Conservation (phyloP, 2,329 filamentous ascomycete genomes). For the Pseudogymnoascus sp. region DNA sequence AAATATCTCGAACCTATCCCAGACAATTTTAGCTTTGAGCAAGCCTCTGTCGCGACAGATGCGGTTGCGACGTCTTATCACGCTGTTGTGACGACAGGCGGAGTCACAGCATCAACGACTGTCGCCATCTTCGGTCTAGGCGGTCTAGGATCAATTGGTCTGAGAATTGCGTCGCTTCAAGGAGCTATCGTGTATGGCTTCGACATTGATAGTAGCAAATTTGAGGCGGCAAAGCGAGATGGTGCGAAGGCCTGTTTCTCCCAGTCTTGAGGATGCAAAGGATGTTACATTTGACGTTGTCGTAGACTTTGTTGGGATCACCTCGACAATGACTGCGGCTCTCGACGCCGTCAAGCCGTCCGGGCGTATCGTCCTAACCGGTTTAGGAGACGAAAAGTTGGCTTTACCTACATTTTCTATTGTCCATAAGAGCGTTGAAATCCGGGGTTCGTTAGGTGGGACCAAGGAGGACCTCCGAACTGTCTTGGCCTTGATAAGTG, state of each 20-base stretch:
- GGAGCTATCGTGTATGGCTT: slow-evolving; percentile 14
- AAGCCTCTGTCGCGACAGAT: slow-evolving; percentile 12
- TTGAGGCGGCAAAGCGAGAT: slow-evolving; percentile 9
- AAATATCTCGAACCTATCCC: slow-evolving; percentile 10
- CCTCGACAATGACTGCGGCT: slow-evolving; percentile 7
- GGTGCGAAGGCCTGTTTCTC: slow-evolving; percentile 14
- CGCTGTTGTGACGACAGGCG: slow-evolving; percentile 11
- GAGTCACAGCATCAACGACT: slow-evolving; percentile 4
- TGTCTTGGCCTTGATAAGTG: slow-evolving; percentile 11
- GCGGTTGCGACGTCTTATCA: slow-evolving; percentile 13
- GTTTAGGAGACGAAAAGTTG: slow-evolving; percentile 7
- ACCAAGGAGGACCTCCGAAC: slow-evolving; percentile 9
- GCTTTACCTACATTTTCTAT: slow-evolving; percentile 4
- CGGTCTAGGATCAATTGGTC: slow-evolving; percentile 10
- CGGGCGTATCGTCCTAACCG: slow-evolving; percentile 12
- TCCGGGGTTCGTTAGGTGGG: slow-evolving; percentile 10
- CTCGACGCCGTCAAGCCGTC: slow-evolving; percentile 10
- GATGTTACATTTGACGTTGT: slow-evolving; percentile 11
- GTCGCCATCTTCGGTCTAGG: slow-evolving; percentile 14
- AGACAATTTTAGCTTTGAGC: slow-evolving; percentile 12
- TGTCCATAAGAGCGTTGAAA: slow-evolving; percentile 1
- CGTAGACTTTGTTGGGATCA: slow-evolving; percentile 13
- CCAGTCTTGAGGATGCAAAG: slow-evolving; percentile 6
- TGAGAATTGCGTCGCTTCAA: slow-evolving; percentile 11
- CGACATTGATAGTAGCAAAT: slow-evolving; percentile 11